A percentile compares a stretch with the other conserved stretches of the same genome.
These are phyloP conservation scores for Helotiales sp. DNA, from an alignment of 2,329 filamentous ascomycete species.

Conservation along the genomic window DNA sequence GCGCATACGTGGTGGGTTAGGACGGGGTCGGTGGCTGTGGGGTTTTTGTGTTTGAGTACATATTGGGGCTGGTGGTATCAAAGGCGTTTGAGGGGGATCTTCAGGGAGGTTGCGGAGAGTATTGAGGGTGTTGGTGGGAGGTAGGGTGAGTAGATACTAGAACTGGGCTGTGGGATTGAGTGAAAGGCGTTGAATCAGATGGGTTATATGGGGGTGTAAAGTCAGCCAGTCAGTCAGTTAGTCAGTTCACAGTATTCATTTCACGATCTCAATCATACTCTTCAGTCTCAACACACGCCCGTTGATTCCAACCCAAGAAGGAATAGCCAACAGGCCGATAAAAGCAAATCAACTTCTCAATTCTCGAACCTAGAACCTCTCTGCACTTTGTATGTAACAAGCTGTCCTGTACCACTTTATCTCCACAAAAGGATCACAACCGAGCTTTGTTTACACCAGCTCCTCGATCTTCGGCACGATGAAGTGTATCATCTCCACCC, in stretches of 20 bases:
- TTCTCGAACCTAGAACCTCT: neutral
- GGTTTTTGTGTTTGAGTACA: slow-evolving; percentile 20
- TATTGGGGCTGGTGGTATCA: slow-evolving; percentile 31
- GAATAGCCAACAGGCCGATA: neutral
- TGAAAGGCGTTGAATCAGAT: too few relatives aligned
- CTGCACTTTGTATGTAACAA: neutral
- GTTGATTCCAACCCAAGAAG: neutral
- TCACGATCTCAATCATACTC: neutral
- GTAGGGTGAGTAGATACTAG: neutral
- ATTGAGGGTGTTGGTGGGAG: neutral
- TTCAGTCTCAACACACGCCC: neutral
- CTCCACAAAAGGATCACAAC: neutral
- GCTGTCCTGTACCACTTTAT: neutral
- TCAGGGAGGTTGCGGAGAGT: slow-evolving; percentile 1
- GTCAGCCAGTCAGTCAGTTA: neutral
- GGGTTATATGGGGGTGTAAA: too few relatives aligned
- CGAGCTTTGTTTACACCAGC: too few relatives aligned
- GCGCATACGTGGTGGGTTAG: slow-evolving; percentile 23
- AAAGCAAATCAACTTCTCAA: neutral
- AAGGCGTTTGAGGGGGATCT: slow-evolving; percentile 8
- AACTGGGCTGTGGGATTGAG: too few relatives aligned
- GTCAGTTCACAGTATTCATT: neutral
- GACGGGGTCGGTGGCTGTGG: slow-evolving; percentile 20
- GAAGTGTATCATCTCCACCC: too few relatives aligned
- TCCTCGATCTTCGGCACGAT: too few relatives aligned